A percentile compares a stretch with the other conserved stretches of the same genome.
These are phyloP conservation scores for Botrytis galanthina DNA, from an alignment of 2,329 filamentous ascomycete species.

Conservation along the genomic window DNA sequence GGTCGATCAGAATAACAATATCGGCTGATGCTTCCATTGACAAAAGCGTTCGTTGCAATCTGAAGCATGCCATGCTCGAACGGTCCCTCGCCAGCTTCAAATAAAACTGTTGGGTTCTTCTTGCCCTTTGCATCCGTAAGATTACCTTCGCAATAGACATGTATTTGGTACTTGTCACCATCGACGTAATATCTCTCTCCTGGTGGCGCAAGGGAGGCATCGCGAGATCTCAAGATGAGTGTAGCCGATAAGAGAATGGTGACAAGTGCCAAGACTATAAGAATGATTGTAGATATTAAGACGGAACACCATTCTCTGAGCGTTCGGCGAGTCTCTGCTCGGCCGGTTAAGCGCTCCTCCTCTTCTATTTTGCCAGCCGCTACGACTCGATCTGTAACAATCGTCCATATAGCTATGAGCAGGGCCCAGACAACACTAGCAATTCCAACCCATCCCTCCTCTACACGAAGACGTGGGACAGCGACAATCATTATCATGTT, in stretches of 20 bases:
- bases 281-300: constrained; percentile 67
- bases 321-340: constrained; percentile 79
- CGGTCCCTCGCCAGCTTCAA: constrained; percentile 80
- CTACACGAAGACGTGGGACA: constrained; percentile 70
- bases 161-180: constrained; percentile 78
- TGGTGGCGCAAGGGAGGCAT: constrained; percentile 69
- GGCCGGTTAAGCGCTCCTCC: constrained; percentile 86
- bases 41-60: constrained; percentile 72
- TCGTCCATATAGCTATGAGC: constrained; percentile 73
- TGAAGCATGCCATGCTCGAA: constrained; percentile 77
- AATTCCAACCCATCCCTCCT: constrained; percentile 92
- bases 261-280: constrained; percentile 66
- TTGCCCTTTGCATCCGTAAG: constrained; percentile 54
- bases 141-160: constrained; percentile 82
- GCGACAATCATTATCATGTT: constrained; percentile 78
- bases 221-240: constrained; percentile 74
- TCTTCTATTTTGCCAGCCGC: constrained; percentile 91
- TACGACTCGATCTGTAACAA: constrained; percentile 77
- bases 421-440: constrained; percentile 80
- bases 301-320: constrained; percentile 83
- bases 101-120: constrained; percentile 72
- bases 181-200: constrained; percentile 81
- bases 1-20: constrained; percentile 97
- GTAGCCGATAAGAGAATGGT: constrained; percentile 75
- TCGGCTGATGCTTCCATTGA: constrained; percentile 77